phyloP scores from a whole-genome alignment of 2,329 filamentous ascomycete genomes.

The Diaporthe vaccinii region DNA sequence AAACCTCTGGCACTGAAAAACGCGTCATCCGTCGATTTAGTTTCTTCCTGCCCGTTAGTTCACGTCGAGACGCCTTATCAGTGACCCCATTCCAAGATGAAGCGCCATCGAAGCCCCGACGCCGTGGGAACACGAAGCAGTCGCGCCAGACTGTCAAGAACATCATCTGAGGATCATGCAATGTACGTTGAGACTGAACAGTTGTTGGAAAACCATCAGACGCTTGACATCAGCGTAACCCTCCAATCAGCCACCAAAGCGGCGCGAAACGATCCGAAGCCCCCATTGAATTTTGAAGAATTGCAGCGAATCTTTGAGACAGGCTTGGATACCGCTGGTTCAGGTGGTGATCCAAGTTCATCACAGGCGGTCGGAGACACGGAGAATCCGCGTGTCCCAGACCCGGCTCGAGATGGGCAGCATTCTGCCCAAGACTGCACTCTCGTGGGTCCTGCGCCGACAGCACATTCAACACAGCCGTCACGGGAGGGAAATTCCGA shows the following conservation, averaged over 20 bases:
- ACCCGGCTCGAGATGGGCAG: not conserved
- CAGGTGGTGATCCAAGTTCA: not conserved
- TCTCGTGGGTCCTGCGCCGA: not conserved
- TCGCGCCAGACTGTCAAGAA: not conserved
- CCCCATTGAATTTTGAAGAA: not conserved
- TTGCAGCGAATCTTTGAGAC: too few relatives aligned
- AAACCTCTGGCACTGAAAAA: not conserved
- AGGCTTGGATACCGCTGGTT: too few relatives aligned
- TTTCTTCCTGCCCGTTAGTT: not conserved
- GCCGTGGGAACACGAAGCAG: not conserved
- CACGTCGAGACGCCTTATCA: not conserved
- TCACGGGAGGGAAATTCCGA: not conserved
- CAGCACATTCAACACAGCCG: not conserved
- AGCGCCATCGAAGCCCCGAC: not conserved
- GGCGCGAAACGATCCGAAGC: not conserved
- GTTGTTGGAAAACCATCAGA: not conserved
- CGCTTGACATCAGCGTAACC: not conserved
- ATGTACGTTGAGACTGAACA: not conserved
- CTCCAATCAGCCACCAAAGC: not conserved
- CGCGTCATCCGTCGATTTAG: not conserved
- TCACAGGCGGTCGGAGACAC: not conserved
- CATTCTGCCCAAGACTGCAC: not conserved
- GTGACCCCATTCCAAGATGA: not conserved
- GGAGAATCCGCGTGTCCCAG: too few relatives aligned
- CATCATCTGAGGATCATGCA: not conserved